Base-by-base conservation (phyloP, 805 yeast genomes). In the Kodamaea leandrae region DNA sequence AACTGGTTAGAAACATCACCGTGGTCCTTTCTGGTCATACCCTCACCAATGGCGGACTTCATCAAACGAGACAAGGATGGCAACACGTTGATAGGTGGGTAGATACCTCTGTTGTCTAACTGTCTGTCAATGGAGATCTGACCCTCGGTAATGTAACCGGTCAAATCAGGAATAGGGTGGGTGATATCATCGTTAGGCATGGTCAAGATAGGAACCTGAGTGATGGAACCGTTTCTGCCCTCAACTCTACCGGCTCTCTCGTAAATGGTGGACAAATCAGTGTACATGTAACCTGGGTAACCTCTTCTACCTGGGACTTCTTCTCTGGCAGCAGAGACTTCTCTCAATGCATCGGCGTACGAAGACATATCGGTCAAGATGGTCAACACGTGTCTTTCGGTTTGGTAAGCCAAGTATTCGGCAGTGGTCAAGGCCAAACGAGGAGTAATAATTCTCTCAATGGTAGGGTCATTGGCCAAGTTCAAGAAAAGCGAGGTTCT, bases 281-380 rank as follows among this genome's bases (percentile, higher is more conserved):
- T 93, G 74, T 93, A 93, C 99, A 93, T 93, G 70, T 93, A 93
- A 86, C 99, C 99, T 51, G 99, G 99, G 71, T 93, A 93, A 77
- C 99, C 99, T 83, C 99, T 89, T 80, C 99, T 89, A 78, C 99
- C 99, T 63, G 99, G 99, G 35, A 93, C 99, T 74, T 95, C 99
- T 72, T 93, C 99, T 78, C 99, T 89, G 36, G 99, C 99, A 47
- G 99, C 99, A 49, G 97, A 89, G 38, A 93, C 99, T 75, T 93
- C 99, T 83, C 99, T 90, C 63, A 93, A 76, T 29, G 99, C 99
- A 67, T 93, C 99, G 29, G 99, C 99, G 65, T 93, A 93, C n/a
- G 99, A 93, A 19, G 97, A 88, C 99, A 93, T 93, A 74, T 93
- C 99, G 37, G 99, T 95, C 64, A 93, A 79, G 60, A 93, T 91